A percentile compares a stretch with the other conserved stretches of the same genome.
phyloP scores from a whole-genome alignment of 2,329 filamentous ascomycete species.

The Ambrosiella cleistominuta region DNA sequence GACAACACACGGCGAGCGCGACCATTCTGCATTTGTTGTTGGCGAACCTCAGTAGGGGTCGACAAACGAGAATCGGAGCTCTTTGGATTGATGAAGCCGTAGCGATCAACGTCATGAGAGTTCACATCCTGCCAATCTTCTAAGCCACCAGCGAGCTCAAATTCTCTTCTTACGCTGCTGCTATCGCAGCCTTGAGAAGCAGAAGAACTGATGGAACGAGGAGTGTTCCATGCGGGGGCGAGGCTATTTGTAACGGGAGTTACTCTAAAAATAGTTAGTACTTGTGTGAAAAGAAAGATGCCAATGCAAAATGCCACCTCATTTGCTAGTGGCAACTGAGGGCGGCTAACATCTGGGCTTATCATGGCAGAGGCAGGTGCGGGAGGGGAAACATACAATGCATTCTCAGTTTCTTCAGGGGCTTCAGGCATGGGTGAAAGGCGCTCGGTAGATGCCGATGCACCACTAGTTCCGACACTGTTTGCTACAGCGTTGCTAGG shows the following conservation, averaged over 20 bases:
- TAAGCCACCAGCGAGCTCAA: conserved; percentile 38
- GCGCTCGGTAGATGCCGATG: conserved; percentile 24
- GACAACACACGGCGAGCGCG: conserved; percentile 22
- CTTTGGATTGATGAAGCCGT: conserved; percentile 44
- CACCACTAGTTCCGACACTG: neutral
- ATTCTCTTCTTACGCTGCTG: conserved; percentile 24
- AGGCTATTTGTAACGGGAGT: conserved; percentile 15
- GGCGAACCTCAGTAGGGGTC: conserved; percentile 22
- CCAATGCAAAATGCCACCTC: neutral
- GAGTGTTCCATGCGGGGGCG: conserved; percentile 21
- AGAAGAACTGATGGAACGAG: conserved; percentile 25
- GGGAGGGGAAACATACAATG: conserved; percentile 3
- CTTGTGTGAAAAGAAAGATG: neutral
- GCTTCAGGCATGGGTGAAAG: conserved; percentile 32
- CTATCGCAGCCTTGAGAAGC: conserved; percentile 24
- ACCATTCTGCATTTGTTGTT: conserved; percentile 12
- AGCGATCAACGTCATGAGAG: conserved; percentile 45
- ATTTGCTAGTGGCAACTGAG: neutral
- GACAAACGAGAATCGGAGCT: conserved; percentile 22
- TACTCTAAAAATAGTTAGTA: conserved; percentile 15
- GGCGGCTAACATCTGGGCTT: neutral
- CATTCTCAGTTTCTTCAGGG: conserved; percentile 30
- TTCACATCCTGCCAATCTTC: conserved; percentile 52
- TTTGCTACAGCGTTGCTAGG: neutral
- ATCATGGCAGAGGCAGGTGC: neutral